A percentile compares a stretch with the other conserved stretches of the same genome.
Conservation (phyloP, 768 basidiomycete genomes). For the Nidula microcarpa region DNA sequence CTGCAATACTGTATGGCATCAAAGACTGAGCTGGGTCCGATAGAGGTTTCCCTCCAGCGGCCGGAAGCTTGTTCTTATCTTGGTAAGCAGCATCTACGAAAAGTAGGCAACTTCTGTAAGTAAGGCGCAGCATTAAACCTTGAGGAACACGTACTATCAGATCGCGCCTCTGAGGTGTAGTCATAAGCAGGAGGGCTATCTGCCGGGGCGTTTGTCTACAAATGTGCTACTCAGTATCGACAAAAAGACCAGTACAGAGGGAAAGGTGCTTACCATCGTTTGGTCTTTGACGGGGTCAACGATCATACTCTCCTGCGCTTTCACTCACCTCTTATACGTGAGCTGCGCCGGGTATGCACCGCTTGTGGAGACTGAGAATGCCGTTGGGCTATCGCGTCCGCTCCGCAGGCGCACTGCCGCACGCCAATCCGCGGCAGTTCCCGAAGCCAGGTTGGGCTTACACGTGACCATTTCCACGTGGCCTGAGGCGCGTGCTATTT, state of each 20-base stretch:
- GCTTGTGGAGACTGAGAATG: too few relatives aligned
- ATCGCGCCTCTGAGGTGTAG: conserved; percentile 20
- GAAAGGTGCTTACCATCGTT: conserved; percentile 14
- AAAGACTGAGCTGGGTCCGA: not conserved
- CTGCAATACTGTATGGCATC: conserved; percentile 11
- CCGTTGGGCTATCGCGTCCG: too few relatives aligned
- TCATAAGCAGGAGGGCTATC: conserved; percentile 55
- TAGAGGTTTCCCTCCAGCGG: not conserved
- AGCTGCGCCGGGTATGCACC: not conserved
- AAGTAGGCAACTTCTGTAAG: not conserved
- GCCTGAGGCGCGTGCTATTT: conserved; percentile 7
- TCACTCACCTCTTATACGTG: not conserved
- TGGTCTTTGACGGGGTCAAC: conserved; percentile 17
- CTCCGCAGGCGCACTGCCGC: not conserved
- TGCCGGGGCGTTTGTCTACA: conserved; percentile 13
- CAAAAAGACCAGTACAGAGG: conserved; percentile 1
- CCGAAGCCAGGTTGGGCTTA: not conserved
- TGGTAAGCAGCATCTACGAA: not conserved
- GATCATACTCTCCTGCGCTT: conserved; percentile 16
- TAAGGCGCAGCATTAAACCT: not conserved
- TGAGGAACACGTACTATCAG: conserved; percentile 18
- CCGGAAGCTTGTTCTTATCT: not conserved
- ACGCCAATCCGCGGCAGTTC: not conserved
- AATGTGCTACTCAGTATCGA: not conserved
- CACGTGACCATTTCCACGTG: not conserved